A percentile compares a stretch with the other conserved stretches of the same genome.
These are phyloP conservation scores for Arabis alpina DNA, from an alignment of 345 rosid genomes.

Conservation along the genomic window DNA sequence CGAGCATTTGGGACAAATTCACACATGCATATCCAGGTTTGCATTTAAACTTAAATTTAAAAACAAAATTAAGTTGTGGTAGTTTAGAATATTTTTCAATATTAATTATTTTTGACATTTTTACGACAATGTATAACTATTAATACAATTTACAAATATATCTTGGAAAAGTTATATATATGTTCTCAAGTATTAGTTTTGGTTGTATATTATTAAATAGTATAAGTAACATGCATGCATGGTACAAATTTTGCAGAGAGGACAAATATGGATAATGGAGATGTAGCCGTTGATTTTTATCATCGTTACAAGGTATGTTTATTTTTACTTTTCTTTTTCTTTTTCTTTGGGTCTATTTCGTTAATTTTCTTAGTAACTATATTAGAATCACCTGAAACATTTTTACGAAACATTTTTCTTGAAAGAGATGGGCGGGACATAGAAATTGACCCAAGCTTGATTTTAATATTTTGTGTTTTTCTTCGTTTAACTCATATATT, in stretches of 20 bases:
- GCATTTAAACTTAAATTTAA: background rate
- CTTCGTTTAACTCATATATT: background rate
- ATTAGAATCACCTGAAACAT: background rate
- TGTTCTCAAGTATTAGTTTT: background rate
- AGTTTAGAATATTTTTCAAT: no score
- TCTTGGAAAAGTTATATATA: no score
- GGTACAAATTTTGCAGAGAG: constrained; percentile 41
- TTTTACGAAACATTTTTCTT: background rate
- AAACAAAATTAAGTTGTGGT: no score
- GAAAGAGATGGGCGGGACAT: constrained; percentile 2
- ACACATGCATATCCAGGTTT: constrained; percentile 43
- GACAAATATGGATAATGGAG: constrained; percentile 49
- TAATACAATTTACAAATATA: background rate
- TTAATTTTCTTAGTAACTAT: no score
- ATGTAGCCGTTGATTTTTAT: constrained; percentile 49
- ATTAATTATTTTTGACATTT: no score
- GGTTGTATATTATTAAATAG: background rate
- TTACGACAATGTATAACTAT: no score
- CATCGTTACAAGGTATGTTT: constrained; percentile 48
- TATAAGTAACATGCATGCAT: background rate
- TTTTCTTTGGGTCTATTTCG: no score
- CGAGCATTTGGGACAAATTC: constrained; percentile 47
- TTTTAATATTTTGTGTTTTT: background rate
- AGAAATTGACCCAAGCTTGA: background rate
- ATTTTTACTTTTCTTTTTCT: background rate